These are phyloP conservation scores for Rugiboletus extremiorientalis DNA, from an alignment of 1,284 basidiomycete species.

Conservation along the genomic window DNA sequence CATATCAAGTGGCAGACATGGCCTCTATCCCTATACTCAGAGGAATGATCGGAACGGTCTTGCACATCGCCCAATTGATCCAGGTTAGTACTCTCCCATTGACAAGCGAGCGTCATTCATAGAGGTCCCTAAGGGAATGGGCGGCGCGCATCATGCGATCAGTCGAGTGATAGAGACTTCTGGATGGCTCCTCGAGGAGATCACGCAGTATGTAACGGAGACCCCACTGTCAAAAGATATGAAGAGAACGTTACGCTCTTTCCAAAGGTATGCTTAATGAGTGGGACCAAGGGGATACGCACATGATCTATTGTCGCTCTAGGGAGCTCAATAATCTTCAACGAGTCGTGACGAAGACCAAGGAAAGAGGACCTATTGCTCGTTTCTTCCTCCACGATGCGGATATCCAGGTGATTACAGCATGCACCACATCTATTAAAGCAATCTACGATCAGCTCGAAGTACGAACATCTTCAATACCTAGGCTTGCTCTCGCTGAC, in stretches of 20 bases:
- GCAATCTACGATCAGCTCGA: slow-evolving; percentile 10
- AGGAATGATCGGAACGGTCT: slow-evolving; percentile 11
- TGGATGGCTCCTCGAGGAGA: slow-evolving; percentile 19
- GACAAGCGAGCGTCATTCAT: not conserved
- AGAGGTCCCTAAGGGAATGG: slow-evolving; percentile 7
- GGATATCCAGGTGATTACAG: slow-evolving; percentile 13
- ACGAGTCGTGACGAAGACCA: slow-evolving; percentile 9
- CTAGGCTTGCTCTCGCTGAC: not conserved
- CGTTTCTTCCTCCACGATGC: slow-evolving; percentile 14
- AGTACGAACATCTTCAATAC: slow-evolving; percentile 2
- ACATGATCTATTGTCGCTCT: not conserved
- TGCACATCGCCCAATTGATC: slow-evolving; percentile 11
- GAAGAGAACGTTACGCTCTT: slow-evolving; percentile 3
- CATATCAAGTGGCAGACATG: slow-evolving; percentile 14
- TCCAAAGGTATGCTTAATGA: slow-evolving; percentile 6
- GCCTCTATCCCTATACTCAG: slow-evolving; percentile 3
- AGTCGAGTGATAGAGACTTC: slow-evolving; percentile 14
- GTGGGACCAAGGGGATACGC: not conserved
- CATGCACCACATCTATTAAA: slow-evolving; percentile 11
- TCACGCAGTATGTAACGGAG: not conserved
- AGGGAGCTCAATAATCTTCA: slow-evolving; percentile 18
- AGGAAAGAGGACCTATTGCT: not conserved
- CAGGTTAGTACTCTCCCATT: slow-evolving; percentile 5
- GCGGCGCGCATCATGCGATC: slow-evolving; percentile 18
- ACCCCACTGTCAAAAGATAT: not conserved